Base-by-base conservation (phyloP, 2,329 filamentous ascomycete species). In the Colletotrichum godetiae region DNA sequence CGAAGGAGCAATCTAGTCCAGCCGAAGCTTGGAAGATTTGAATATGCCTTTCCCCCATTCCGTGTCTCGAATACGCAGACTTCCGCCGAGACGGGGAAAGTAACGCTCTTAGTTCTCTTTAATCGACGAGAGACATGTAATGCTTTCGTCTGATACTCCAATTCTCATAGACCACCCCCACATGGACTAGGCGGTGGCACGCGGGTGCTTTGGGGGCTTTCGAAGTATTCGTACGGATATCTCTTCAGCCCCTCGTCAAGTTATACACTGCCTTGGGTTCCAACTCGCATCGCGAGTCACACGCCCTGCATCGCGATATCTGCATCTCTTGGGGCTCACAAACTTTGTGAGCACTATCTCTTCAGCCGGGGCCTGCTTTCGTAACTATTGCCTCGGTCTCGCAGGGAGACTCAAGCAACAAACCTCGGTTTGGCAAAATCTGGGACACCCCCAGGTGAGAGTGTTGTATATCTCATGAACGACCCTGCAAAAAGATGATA, bases 251-350 rank as follows among this genome's bases (percentile, higher is more conserved):
- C 37, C 37, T 13, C 49, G 15, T 22, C 5, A 35, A 52, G n/a
- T 49, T 29, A 8, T 22, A 37, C 33, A 7, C 29, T 27, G 55
- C 31, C 31, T 29, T 35, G 15, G 53, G n/a, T 67, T 33, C 56
- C 49, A 24, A 19, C 12, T 33, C 22, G 31, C 29, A 53, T 46
- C 53, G 42, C 65, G 65, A 58, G 58, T 52, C 65, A 68, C 65
- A 37, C 58, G 33, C 65, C 56, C 68, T 71, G 68, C 49, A 61
- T 33, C 10, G 49, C 13, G 12, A 56, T 29, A 49, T 49, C 11
- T 49, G 8, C 19, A 22, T 49, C 19, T 22, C 19, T 22, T 11
- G 7, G 19, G 10, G 42, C 63, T 61, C 55, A 57, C n/a, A 27
- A 60, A 62, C 19, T 49, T 7, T 42, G 60, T 57, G 24, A 19